Evolutionary conservation across 2,329 filamentous ascomycete species (phyloP).

Genomic region (Aspergillaceae sp.): DNA sequence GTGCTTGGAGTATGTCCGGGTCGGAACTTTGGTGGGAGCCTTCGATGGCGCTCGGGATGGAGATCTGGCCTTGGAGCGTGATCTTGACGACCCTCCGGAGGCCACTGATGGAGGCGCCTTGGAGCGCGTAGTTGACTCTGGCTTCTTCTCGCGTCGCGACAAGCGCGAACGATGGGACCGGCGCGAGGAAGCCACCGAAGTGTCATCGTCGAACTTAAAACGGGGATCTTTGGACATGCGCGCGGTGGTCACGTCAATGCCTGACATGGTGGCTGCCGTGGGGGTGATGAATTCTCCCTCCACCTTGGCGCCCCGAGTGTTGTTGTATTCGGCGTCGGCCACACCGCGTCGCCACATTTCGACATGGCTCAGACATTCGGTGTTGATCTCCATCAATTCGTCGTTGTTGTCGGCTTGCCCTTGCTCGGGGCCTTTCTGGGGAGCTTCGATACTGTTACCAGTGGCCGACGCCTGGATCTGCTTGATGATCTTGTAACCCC

Average conservation of each 20-base stretch:
- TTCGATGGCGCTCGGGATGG: conserved; percentile 13
- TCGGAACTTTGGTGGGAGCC: conserved; percentile 10
- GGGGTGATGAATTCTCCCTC: conserved; percentile 60
- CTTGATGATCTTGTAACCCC: conserved; percentile 96
- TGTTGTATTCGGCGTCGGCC: conserved; percentile 47
- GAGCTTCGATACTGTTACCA: neutral
- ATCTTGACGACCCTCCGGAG: neutral
- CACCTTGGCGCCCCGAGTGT: conserved; percentile 48
- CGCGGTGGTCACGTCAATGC: conserved; percentile 30
- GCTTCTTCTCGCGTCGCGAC: conserved; percentile 10
- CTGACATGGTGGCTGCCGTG: conserved; percentile 43
- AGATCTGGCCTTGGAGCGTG: conserved; percentile 2
- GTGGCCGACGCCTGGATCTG: conserved; percentile 45
- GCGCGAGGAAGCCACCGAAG: conserved; percentile 27
- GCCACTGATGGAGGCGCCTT: too few species aligned
- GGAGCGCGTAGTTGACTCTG: conserved; percentile 6
- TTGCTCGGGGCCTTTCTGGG: conserved; percentile 6
- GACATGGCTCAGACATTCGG: conserved; percentile 47
- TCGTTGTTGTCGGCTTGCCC: conserved; percentile 36
- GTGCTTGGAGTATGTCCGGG: conserved; percentile 12
- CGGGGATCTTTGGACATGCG: conserved; percentile 23
- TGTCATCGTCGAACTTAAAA: conserved; percentile 29
- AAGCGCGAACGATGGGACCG: conserved; percentile 26
- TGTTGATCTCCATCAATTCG: conserved; percentile 47
- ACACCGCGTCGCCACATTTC: conserved; percentile 58